Evolutionary conservation across 139 green algal genomes (phyloP).

Genomic region (Desmodesmus armatus): DNA sequence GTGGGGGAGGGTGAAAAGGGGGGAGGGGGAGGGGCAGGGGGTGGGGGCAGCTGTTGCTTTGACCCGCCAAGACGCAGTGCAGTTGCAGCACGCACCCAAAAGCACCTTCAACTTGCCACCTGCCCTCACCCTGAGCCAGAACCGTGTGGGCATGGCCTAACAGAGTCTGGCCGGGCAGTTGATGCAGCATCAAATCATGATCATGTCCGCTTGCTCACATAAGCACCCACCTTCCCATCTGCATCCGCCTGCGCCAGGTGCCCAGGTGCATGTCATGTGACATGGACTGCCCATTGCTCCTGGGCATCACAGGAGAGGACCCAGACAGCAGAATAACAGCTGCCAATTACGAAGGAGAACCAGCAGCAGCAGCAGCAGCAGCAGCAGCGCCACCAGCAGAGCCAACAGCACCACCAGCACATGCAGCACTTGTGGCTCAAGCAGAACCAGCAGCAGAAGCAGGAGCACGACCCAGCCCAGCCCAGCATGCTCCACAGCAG

Average conservation of each 20-base stretch:
- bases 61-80: no score
- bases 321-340: conserved; percentile 32
- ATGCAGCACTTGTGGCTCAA: background rate
- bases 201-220: background rate
- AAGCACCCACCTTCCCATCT: background rate
- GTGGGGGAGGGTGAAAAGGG: no score
- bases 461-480: background rate
- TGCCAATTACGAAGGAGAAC: background rate
- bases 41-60: no score
- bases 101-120: background rate
- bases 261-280: conserved; percentile 32
- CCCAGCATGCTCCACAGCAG: no score
- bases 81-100: background rate
- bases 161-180: background rate
- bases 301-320: background rate
- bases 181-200: background rate
- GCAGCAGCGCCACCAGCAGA: background rate
- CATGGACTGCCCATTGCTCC: conserved; percentile 14
- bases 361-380: conserved; percentile 27
- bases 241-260: conserved; percentile 25
- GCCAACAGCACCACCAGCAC: background rate
- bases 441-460: no score
- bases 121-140: background rate
- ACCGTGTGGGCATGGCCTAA: background rate
- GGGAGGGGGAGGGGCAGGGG: no score